A percentile compares a stretch with the other conserved stretches of the same genome.
Evolutionary conservation across 2,329 filamentous ascomycete genomes (phyloP).

Genomic region (Atkinsonella hypoxylon): DNA sequence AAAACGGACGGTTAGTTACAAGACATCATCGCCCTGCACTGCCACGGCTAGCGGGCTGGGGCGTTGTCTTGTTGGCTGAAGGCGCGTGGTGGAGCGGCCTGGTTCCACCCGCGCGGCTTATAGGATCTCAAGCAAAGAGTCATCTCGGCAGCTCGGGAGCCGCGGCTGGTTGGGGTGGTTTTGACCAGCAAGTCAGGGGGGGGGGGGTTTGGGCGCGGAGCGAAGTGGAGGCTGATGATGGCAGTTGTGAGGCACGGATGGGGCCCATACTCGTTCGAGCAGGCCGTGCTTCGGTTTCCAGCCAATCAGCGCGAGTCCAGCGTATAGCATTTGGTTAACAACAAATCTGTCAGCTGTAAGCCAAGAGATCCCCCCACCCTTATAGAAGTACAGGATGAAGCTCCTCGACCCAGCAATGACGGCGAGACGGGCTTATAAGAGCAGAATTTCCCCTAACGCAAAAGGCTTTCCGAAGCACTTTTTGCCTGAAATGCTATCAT

Average conservation of each 20-base stretch:
- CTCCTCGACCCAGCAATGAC: background rate
- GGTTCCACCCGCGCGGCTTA: no score
- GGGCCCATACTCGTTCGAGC: background rate
- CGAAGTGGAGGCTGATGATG: no score
- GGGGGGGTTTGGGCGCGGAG: no score
- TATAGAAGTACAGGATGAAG: background rate
- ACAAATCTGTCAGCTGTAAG: background rate
- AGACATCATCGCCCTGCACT: background rate
- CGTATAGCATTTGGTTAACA: conserved; percentile 1
- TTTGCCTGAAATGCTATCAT: no score
- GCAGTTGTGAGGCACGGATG: background rate
- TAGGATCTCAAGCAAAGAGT: no score
- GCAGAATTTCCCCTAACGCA: background rate
- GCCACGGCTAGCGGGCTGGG: background rate
- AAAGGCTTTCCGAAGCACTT: background rate
- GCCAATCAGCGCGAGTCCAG: background rate
- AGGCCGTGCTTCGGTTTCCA: no score
- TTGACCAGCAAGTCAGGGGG: no score
- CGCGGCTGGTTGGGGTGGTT: no score
- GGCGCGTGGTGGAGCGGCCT: no score
- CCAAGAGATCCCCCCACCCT: background rate
- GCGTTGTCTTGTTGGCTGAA: background rate
- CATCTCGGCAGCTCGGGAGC: no score
- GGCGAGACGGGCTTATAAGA: background rate
- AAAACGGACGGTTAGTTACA: background rate